A percentile compares a stretch with the other conserved stretches of the same genome.
Conservation (phyloP, 108 stramenopile genomes). For the Cyclotella baltica region DNA sequence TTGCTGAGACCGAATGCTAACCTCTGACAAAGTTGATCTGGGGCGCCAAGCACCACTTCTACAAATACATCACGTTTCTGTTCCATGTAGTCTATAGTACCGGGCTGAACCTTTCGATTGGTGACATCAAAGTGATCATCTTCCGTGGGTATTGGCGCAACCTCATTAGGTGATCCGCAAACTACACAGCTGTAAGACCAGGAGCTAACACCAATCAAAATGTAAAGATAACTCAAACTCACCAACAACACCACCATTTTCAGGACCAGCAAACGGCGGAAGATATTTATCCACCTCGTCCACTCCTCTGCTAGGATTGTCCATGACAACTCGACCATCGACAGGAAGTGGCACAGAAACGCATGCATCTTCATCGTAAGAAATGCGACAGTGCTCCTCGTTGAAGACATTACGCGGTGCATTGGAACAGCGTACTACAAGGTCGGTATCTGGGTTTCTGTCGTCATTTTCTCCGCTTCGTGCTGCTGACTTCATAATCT, state of each 20-base stretch:
- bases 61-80: slow-evolving; percentile 49
- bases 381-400: slow-evolving; percentile 27
- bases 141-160: slow-evolving; percentile 24
- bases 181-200: not conserved
- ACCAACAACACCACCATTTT: slow-evolving; percentile 22
- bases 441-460: slow-evolving; percentile 10
- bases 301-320: not conserved
- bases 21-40: slow-evolving; percentile 58
- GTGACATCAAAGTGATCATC: slow-evolving; percentile 44
- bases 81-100: slow-evolving; percentile 25
- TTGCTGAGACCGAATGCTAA: slow-evolving; percentile 57
- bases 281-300: slow-evolving; percentile 23
- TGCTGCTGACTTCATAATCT: slow-evolving; percentile 13
- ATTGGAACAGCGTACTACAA: slow-evolving; percentile 45
- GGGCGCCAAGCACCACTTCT: slow-evolving; percentile 26
- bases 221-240: not conserved
- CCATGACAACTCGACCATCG: not conserved
- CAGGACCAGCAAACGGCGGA: slow-evolving; percentile 26
- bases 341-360: slow-evolving; percentile 19
- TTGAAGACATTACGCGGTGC: slow-evolving; percentile 33
- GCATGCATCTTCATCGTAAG: slow-evolving; percentile 34
- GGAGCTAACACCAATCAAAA: not conserved
- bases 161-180: slow-evolving; percentile 56
- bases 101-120: slow-evolving; percentile 29
- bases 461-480: slow-evolving; percentile 20